phyloP scores from a whole-genome alignment of 2,329 filamentous ascomycete species.

The Talaromyces verruculosus region DNA sequence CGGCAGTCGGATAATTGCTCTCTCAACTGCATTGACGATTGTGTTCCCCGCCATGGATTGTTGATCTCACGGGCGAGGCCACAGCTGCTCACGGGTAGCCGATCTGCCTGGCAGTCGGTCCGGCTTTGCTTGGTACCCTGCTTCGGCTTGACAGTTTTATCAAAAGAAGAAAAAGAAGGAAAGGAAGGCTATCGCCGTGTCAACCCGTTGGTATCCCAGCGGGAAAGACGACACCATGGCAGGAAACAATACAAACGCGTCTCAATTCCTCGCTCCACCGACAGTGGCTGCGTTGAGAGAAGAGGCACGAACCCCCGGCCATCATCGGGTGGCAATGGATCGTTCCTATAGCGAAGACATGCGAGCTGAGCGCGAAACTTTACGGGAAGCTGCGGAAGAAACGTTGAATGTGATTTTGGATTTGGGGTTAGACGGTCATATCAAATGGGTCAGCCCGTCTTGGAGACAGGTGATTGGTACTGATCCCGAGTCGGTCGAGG shows the following conservation, averaged over 20 bases:
- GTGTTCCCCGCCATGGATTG: constrained; percentile 36
- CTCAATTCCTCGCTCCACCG: constrained; percentile 46
- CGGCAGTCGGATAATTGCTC: constrained; percentile 16
- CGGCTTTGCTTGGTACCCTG: constrained; percentile 31
- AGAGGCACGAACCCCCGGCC: constrained; percentile 41
- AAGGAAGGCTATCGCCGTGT: neutral
- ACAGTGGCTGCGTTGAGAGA: constrained; percentile 46
- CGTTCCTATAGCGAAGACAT: constrained; percentile 81
- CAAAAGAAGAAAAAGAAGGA: neutral
- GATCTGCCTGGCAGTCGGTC: constrained; percentile 48
- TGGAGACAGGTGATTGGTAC: constrained; percentile 93
- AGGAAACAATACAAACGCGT: constrained; percentile 40
- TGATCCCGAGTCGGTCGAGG: constrained; percentile 68
- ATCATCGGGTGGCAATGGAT: constrained; percentile 49
- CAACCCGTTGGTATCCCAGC: constrained; percentile 17
- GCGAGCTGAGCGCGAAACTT: constrained; percentile 85
- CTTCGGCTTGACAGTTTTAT: neutral
- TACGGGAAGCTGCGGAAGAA: constrained; percentile 93
- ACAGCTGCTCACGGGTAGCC: constrained; percentile 43
- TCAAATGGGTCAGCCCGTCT: constrained; percentile 95
- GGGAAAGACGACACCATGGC: constrained; percentile 37
- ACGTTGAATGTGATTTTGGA: constrained; percentile 96
- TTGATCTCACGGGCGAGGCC: constrained; percentile 44
- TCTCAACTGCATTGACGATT: constrained; percentile 18
- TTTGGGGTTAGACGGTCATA: constrained; percentile 81